Percentiles rank a stretch among this genome's conserved stretches.
Evolutionary conservation across 2,329 filamentous ascomycete genomes (phyloP).

Genomic region (Huntiella abstrusa): DNA sequence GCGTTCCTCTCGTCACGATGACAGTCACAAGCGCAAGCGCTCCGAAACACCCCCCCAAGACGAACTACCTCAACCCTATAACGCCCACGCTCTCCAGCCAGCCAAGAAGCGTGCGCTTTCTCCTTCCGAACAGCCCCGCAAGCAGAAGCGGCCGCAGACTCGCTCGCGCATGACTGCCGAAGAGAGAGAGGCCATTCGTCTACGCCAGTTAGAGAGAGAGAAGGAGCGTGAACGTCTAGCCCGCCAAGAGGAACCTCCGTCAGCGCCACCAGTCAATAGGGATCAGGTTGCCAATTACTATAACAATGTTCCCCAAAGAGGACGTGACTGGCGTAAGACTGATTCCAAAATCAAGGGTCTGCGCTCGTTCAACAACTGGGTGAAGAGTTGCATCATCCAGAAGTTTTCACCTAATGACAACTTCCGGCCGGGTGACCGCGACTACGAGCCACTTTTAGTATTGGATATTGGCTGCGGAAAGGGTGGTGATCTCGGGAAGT

Average conservation of each 20-base stretch:
- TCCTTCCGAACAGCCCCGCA: constrained; percentile 37
- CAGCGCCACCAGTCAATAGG: constrained; percentile 37
- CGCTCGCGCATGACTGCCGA: constrained; percentile 47
- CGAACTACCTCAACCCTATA: constrained; percentile 39
- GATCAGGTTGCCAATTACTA: constrained; percentile 89
- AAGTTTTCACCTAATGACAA: constrained; percentile 79
- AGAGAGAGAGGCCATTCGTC: constrained; percentile 48
- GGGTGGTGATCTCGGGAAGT: constrained; percentile 86
- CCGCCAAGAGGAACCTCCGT: constrained; percentile 20
- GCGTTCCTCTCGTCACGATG: neutral
- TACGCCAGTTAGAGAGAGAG: constrained; percentile 38
- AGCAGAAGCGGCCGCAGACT: constrained; percentile 49
- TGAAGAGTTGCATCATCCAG: constrained; percentile 93
- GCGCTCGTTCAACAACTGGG: constrained; percentile 94
- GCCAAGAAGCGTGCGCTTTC: constrained; percentile 40
- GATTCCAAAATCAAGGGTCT: constrained; percentile 91
- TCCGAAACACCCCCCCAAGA: constrained; percentile 21
- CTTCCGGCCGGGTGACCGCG: constrained; percentile 39
- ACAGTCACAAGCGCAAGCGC: constrained; percentile 19
- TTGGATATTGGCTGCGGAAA: constrained; percentile 94
- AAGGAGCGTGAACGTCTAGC: constrained; percentile 19
- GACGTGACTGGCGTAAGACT: constrained; percentile 83
- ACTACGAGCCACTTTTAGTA: constrained; percentile 48
- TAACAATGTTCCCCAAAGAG: constrained; percentile 84
- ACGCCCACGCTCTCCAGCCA: constrained; percentile 37